Evolutionary conservation across 441 rosid genomes (phyloP).

Genomic region (Brassica hybrid): DNA sequence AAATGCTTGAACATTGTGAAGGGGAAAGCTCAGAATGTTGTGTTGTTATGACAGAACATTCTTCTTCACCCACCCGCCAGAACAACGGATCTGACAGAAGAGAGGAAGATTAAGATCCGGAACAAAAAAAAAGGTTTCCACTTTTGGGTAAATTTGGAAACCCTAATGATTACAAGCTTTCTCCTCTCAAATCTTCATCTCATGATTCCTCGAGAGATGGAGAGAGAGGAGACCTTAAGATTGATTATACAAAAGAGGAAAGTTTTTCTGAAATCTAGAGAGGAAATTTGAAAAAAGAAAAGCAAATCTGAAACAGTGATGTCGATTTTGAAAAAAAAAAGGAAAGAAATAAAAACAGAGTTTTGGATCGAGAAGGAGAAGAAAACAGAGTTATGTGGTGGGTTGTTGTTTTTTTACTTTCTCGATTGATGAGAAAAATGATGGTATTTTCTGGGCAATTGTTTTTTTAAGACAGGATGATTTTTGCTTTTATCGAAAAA

Average conservation of each 20-base stretch:
- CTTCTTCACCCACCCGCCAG: background rate
- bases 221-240: background rate
- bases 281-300: constrained; percentile 3
- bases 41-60: no score
- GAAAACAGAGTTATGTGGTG: background rate
- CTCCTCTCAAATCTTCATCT: constrained; percentile 44
- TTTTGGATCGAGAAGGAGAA: constrained; percentile 20
- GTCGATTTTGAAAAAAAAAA: no score
- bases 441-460: constrained; percentile 10
- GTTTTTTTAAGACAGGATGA: constrained; percentile 12
- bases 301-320: background rate
- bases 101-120: constrained; percentile 29
- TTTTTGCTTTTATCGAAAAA: constrained; percentile 14
- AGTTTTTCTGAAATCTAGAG: constrained; percentile 28
- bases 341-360: background rate
- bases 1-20: constrained; percentile 74
- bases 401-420: constrained; percentile 20
- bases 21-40: background rate
- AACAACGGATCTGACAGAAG: no score
- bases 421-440: constrained; percentile 50
- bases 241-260: constrained; percentile 7
- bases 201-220: constrained; percentile 33
- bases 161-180: constrained; percentile 46
- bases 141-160: constrained; percentile 33
- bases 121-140: constrained; percentile 25